Conservation (phyloP, 2,329 filamentous ascomycete species). For the Orbilia ellipsospora region DNA sequence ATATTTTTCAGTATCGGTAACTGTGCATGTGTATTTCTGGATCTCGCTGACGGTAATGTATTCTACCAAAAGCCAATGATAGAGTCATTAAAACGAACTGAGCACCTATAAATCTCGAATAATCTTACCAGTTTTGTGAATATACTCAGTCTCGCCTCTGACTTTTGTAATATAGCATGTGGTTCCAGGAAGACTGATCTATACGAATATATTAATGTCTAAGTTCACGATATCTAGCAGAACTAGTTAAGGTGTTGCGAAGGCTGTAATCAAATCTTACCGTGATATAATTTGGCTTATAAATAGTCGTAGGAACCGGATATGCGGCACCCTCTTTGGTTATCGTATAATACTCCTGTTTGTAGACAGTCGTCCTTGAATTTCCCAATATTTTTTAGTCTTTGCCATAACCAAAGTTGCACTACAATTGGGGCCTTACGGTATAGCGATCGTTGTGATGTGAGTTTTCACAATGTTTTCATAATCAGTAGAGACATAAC, state of each 20-base stretch:
- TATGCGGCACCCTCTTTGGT: too few relatives aligned
- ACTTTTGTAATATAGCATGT: conserved; percentile 39
- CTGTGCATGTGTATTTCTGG: conserved; percentile 27
- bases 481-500: conserved; percentile 28
- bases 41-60: conserved; percentile 37
- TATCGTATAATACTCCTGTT: too few relatives aligned
- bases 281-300: too few relatives aligned
- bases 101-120: background rate
- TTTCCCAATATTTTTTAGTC: too few relatives aligned
- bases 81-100: background rate
- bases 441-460: conserved; percentile 24
- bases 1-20: conserved; percentile 24
- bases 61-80: background rate
- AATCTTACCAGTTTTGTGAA: conserved; percentile 36
- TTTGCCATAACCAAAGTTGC: background rate
- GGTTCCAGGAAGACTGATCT: conserved; percentile 13
- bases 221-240: too few relatives aligned
- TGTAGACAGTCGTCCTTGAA: too few relatives aligned
- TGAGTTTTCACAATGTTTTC: conserved; percentile 39
- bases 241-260: too few relatives aligned
- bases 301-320: too few relatives aligned
- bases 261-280: too few relatives aligned
- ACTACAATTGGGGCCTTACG: conserved; percentile 12
- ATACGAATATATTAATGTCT: too few relatives aligned
- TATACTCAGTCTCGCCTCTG: conserved; percentile 39